These are phyloP conservation scores for Phycomyces blakesleeanus DNA, from an alignment of 192 early-diverging fungal species.

Conservation along the genomic window DNA sequence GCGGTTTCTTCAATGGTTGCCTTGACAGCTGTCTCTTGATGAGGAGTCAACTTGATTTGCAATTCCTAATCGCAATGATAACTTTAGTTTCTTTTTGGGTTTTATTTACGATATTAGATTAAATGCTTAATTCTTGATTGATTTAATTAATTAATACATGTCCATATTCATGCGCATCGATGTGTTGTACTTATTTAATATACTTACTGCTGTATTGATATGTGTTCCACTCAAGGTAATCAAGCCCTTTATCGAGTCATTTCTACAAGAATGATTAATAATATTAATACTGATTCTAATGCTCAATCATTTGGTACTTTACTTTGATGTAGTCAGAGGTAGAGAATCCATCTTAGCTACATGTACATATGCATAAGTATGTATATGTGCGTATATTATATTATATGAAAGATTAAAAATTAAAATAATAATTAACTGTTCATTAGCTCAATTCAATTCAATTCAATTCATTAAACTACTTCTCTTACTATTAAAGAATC, in stretches of 20 bases:
- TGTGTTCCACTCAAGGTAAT: constrained; percentile 19
- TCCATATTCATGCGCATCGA: too few relatives aligned
- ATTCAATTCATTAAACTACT: too few relatives aligned
- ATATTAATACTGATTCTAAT: not conserved
- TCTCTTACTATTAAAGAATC: too few relatives aligned
- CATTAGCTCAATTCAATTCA: not conserved
- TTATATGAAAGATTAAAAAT: too few relatives aligned
- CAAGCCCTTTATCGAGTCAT: constrained; percentile 31
- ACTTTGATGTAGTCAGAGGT: constrained; percentile 22
- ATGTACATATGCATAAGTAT: too few relatives aligned
- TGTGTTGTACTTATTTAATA: too few relatives aligned
- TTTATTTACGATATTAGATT: not conserved
- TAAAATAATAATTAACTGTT: not conserved
- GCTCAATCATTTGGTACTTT: too few relatives aligned
- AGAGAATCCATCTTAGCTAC: constrained; percentile 29
- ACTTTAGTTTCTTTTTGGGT: too few relatives aligned
- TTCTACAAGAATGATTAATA: constrained; percentile 17
- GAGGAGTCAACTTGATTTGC: constrained; percentile 26
- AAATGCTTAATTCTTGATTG: too few relatives aligned
- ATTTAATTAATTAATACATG: too few relatives aligned
- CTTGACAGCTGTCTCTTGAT: constrained; percentile 19
- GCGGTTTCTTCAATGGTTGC: constrained; percentile 13
- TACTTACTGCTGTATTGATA: constrained; percentile 29
- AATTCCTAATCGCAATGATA: too few relatives aligned
- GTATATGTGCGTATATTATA: too few relatives aligned